Conservation (phyloP, 2,329 filamentous ascomycete genomes). For the Sporothrix pseudoabietina region DNA sequence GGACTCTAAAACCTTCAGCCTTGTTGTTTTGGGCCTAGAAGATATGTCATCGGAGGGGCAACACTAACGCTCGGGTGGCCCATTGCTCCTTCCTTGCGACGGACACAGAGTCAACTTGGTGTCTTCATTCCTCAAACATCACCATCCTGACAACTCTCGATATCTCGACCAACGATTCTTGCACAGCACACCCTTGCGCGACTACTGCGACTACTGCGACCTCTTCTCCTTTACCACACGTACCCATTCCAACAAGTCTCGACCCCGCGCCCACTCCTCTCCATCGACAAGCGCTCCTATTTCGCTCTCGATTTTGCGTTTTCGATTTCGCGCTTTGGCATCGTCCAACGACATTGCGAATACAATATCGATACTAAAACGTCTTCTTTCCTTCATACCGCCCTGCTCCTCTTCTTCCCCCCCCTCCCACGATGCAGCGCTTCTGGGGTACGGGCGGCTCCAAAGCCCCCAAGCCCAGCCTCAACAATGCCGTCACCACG, state of each 20-base stretch:
- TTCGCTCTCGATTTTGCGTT: not conserved
- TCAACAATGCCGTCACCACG: slow-evolving; percentile 79
- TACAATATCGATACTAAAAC: no score
- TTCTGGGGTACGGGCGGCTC: slow-evolving; percentile 74
- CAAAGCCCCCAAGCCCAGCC: slow-evolving; percentile 77
- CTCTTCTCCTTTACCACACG: not conserved
- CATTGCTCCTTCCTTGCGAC: not conserved
- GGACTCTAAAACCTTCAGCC: slow-evolving; percentile 22
- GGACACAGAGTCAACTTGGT: not conserved
- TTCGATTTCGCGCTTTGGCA: not conserved
- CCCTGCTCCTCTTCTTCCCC: not conserved
- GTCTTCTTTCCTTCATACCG: not conserved
- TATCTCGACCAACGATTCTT: not conserved
- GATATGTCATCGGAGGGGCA: slow-evolving; percentile 22
- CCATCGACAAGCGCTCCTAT: not conserved
- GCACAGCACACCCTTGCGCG: not conserved
- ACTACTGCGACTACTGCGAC: not conserved
- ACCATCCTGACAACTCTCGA: not conserved
- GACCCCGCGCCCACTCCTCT: not conserved
- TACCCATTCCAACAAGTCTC: not conserved
- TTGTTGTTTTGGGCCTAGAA: slow-evolving; percentile 5
- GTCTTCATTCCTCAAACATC: not conserved
- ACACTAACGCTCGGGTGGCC: not conserved
- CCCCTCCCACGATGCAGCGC: slow-evolving; percentile 72
- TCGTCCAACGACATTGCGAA: not conserved